Conservation (phyloP, 108 stramenopile genomes). For the Bacterosira constricta region DNA sequence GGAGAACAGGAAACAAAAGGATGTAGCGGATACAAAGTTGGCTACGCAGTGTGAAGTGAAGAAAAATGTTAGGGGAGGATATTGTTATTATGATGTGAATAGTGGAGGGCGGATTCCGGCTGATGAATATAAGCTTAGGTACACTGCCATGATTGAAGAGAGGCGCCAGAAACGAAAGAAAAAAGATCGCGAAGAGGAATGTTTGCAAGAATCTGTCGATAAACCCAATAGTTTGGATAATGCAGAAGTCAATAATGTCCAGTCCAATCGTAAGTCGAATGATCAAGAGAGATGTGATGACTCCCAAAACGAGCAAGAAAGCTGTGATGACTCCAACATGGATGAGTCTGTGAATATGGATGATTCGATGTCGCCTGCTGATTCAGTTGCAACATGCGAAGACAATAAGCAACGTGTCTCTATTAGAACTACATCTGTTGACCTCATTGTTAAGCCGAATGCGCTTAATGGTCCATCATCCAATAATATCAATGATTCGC, state of each 20-base stretch:
- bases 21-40: background rate
- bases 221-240: background rate
- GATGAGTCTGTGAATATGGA: too few species aligned
- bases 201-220: background rate
- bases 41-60: constrained; percentile 29
- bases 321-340: constrained; percentile 33
- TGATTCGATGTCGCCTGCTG: constrained; percentile 17
- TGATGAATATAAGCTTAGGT: constrained; percentile 23
- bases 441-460: background rate
- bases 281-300: too few species aligned
- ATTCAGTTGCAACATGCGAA: background rate
- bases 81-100: constrained; percentile 19
- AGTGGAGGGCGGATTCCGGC: background rate
- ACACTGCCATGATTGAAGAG: constrained; percentile 19
- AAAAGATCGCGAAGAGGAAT: background rate
- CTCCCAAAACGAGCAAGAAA: background rate
- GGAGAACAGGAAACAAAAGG: constrained; percentile 25
- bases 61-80: constrained; percentile 6
- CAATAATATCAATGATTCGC: too few species aligned
- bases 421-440: background rate
- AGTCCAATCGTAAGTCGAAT: too few species aligned
- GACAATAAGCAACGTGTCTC: too few species aligned
- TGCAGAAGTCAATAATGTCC: background rate
- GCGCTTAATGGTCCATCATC: background rate
- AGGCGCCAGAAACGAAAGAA: background rate